Base-by-base conservation (phyloP, 2,329 filamentous ascomycete genomes). In the Fusarium avenaceum region DNA sequence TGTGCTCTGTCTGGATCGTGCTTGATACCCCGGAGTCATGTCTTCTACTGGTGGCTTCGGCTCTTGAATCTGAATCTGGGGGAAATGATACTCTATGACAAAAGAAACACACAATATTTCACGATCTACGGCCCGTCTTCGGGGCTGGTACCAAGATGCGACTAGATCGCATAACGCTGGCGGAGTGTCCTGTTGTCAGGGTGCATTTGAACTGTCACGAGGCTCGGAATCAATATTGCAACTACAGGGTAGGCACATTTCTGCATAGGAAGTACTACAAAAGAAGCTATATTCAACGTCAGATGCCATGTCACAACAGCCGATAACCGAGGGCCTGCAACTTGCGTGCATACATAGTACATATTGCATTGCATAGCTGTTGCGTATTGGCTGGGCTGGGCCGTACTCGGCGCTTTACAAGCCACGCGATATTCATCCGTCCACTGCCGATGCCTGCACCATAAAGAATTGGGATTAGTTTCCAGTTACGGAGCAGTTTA, bases 41-140 rank as follows among this genome's bases (percentile, higher is more conserved):
- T 54, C 20, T 15, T 38, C 14, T 30, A 17, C 24, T 24, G 28
- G 26, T 60, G 26, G 20, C 22, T 43, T 60, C 58, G 57, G 53
- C 35, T 51, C 46, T n/a, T 44, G 38, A 28, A 19, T 20, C 66
- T 57, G 44, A 49, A 61, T 51, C 30, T 57, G 46, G 57, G 49
- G 30, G 57, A 7, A 39, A 54, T 53, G 51, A 45, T 43, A 60
- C 33, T 52, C 19, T 50, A 52, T 43, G 51, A 42, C 20, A 44
- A 20, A 35, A 33, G 39, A 33, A 40, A 46, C 38, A 30, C 49
- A 38, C 42, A 62, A 42, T 24, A 38, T 11, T 49, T 32, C 35
- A 42, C 15, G 44, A 55, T 64, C 54, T 59, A 43, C 65, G 68
- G 68, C 65, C 65, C 64, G 57, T 71, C 53, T 57, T 69, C 68